Evolutionary conservation across 192 early-diverging fungal genomes (phyloP).

Genomic region (Podila clonocystis): DNA sequence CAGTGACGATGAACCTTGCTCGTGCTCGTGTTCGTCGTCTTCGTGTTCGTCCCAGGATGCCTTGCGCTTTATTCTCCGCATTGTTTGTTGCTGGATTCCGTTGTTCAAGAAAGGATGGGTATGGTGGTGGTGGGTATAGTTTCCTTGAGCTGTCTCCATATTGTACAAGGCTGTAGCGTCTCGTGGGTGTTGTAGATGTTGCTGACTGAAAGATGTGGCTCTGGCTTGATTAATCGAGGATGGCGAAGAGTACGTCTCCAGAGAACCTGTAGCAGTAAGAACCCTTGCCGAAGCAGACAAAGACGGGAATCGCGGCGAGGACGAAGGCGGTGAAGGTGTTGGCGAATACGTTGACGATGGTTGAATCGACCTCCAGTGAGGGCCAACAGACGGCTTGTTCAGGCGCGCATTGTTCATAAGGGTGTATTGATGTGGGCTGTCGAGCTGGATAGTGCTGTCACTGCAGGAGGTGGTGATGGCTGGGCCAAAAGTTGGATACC

Average conservation of each 20-base stretch:
- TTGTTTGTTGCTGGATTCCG: background rate
- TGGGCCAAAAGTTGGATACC: constrained; percentile 46
- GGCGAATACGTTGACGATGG: constrained; percentile 35
- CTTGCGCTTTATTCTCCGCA: background rate
- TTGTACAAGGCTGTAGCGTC: background rate
- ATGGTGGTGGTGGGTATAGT: background rate
- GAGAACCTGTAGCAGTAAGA: background rate
- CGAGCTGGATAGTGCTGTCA: constrained; percentile 44
- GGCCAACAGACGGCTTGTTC: constrained; percentile 37
- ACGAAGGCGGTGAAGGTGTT: constrained; percentile 26
- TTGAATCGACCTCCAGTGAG: constrained; percentile 49
- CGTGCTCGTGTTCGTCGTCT: background rate
- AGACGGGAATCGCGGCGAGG: constrained; percentile 18
- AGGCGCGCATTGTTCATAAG: constrained; percentile 36
- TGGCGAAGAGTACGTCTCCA: constrained; percentile 27
- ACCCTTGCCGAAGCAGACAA: background rate
- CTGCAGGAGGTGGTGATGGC: constrained; percentile 42
- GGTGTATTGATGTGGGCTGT: constrained; percentile 39
- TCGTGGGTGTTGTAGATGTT: constrained; percentile 14
- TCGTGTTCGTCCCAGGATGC: background rate
- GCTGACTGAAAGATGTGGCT: constrained; percentile 34
- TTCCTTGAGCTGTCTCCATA: background rate
- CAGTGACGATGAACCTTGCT: background rate
- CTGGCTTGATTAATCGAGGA: constrained; percentile 39
- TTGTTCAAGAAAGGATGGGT: background rate